Base-by-base conservation (phyloP, 208 protist species). In the Acanthamoeba culbertsoni region DNA sequence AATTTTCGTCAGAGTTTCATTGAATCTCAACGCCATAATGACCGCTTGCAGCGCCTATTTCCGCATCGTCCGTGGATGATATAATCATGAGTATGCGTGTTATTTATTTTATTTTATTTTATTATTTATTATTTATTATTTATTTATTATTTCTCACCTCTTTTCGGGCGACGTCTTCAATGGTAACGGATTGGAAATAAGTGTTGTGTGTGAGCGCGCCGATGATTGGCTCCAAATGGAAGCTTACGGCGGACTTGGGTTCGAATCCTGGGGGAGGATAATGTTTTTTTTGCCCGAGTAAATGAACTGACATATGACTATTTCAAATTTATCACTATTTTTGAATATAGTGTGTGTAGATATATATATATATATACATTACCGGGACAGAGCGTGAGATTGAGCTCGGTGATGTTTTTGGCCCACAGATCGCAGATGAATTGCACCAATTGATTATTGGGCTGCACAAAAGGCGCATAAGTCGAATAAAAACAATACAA, bases 151-250 rank as follows among this genome's bases (percentile, higher is more conserved):
- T n/a, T n/a, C n/a, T n/a, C n/a, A n/a, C n/a, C n/a, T n/a, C 68
- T 35, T 77, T 77, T 4, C 68, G 68, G 4, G 68, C 37, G 37
- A 77, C 68, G 68, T 77, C 68, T 20, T 77, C 68, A 20, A 77
- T 40, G 68, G 37, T 40, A 20, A 77, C n/a, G 18, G 37, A 48
- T 20, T 26, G 8, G 23, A 77, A 77, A 35, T 77, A 77, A 35
- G 68, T 77, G 68, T 77, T 77, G 68, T 77, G 68, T 4, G 33
- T 48, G 68, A 77, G 68, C 6, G 68, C 68, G 18, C 68, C 68
- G 68, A 77, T 77, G 68, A 77, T 77, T 26, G 68, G 68, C 68
- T 77, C 68, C 68, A 77, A 40, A 35, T 77, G 68, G 68, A 77
- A 77, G 68, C 68, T 77, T 26, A 77, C 68, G 8, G 33, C 68